Conservation (phyloP, 805 yeast genomes). For the Kuraishia molischiana region DNA sequence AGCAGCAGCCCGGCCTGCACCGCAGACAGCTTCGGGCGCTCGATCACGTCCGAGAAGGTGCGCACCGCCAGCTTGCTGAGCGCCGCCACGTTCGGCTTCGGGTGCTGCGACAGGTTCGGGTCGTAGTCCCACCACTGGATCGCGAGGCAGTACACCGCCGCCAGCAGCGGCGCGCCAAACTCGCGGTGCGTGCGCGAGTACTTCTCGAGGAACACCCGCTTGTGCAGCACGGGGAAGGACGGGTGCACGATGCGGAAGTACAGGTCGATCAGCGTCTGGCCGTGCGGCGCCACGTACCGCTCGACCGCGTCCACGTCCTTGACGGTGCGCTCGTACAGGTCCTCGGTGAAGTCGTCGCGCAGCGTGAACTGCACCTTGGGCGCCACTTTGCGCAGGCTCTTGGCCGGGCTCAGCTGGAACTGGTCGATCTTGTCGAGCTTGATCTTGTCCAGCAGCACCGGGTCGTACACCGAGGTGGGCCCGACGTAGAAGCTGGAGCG, state of each 20-base stretch:
- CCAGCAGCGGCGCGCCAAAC: conserved; percentile 81
- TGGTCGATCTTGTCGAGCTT: conserved; percentile 68
- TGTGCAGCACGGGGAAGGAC: conserved; percentile 83
- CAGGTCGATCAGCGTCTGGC: conserved; percentile 67
- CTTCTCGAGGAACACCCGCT: conserved; percentile 84
- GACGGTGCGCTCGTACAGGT: conserved; percentile 57
- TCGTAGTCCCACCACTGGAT: conserved; percentile 93
- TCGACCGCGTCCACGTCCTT: conserved; percentile 80
- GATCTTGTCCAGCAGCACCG: conserved; percentile 54
- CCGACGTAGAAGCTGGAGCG: conserved; percentile 86
- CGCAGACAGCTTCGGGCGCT: conserved; percentile 83
- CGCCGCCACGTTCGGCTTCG: conserved; percentile 69
- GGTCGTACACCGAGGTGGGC: conserved; percentile 78
- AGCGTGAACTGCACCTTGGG: conserved; percentile 66
- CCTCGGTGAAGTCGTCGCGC: conserved; percentile 71
- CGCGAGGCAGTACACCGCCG: conserved; percentile 84
- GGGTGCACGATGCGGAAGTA: conserved; percentile 87
- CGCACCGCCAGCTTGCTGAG: conserved; percentile 59
- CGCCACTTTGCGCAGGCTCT: conserved; percentile 72
- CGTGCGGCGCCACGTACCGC: conserved; percentile 83
- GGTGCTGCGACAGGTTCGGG: conserved; percentile 61
- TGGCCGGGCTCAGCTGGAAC: conserved; percentile 56
- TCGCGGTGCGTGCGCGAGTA: conserved; percentile 87
- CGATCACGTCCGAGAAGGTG: conserved; percentile 62
- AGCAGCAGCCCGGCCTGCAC: conserved; percentile 83